phyloP scores from a whole-genome alignment of 1,284 basidiomycete species.

The Heterobasidion irregulare region DNA sequence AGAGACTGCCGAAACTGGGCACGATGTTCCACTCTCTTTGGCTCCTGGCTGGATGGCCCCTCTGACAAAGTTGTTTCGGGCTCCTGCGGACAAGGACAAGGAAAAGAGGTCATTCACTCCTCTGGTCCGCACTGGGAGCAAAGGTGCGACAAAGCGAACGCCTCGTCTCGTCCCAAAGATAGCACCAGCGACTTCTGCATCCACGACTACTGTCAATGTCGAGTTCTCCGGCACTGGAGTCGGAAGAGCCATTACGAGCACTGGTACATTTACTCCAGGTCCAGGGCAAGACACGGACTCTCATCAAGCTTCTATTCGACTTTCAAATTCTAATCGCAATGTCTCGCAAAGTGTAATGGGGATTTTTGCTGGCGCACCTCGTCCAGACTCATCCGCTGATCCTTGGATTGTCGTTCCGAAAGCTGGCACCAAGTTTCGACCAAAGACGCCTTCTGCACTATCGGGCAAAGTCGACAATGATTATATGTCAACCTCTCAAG shows the following conservation, averaged over 20 bases:
- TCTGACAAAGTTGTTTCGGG: slow-evolving; percentile 65
- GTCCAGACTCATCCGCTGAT: slow-evolving; percentile 30
- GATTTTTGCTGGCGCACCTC: slow-evolving; percentile 81
- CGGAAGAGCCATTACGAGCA: slow-evolving; percentile 65
- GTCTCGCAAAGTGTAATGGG: slow-evolving; percentile 44
- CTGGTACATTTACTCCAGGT: slow-evolving; percentile 25
- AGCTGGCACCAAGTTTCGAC: slow-evolving; percentile 1
- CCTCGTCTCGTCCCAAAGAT: slow-evolving; percentile 59
- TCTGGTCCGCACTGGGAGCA: slow-evolving; percentile 16
- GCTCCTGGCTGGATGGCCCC: slow-evolving; percentile 74
- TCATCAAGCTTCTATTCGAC: slow-evolving; percentile 8
- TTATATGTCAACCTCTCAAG: slow-evolving; percentile 2
- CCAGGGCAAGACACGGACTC: background rate
- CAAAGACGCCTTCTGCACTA: background rate
- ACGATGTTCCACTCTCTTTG: slow-evolving; percentile 20
- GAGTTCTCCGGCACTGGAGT: slow-evolving; percentile 80
- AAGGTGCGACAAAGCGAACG: slow-evolving; percentile 2
- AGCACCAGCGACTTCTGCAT: slow-evolving; percentile 75
- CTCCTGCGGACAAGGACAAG: slow-evolving; percentile 3
- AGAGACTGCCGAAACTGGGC: slow-evolving; percentile 25
- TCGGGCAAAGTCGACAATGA: slow-evolving; percentile 12
- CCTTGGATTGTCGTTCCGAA: slow-evolving; percentile 62
- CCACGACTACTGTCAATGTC: slow-evolving; percentile 85
- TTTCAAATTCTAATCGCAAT: slow-evolving; percentile 13
- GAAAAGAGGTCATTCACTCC: slow-evolving; percentile 19